Conservation (phyloP, 768 basidiomycete genomes). For the Pleurotus sapidus region DNA sequence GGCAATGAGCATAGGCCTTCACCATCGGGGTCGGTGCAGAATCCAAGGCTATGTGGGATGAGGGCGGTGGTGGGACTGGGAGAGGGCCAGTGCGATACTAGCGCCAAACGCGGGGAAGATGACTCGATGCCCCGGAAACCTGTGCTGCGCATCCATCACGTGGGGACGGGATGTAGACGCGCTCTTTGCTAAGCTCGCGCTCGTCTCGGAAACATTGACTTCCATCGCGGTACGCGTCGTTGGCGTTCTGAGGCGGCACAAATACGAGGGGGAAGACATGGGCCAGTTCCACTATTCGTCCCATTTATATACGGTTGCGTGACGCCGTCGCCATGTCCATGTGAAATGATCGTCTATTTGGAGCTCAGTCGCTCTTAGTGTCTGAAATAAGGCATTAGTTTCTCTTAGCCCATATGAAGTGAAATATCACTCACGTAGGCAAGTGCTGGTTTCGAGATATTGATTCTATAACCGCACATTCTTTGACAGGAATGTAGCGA, state of each 20-base stretch:
- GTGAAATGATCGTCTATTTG: conserved; percentile 20
- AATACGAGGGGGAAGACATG: not conserved
- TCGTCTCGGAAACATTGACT: not conserved
- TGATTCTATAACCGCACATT: too few species aligned
- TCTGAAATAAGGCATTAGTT: too few species aligned
- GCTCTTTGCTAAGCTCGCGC: not conserved
- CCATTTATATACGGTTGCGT: conserved; percentile 1
- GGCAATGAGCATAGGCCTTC: not conserved
- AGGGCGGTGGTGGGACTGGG: not conserved
- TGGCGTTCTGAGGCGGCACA: not conserved
- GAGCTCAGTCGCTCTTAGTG: not conserved
- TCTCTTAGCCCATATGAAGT: too few species aligned
- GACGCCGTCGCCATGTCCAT: conserved; percentile 15
- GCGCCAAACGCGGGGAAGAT: not conserved
- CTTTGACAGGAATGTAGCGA: too few species aligned
- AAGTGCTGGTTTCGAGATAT: too few species aligned
- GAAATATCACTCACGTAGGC: too few species aligned
- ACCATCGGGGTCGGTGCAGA: not conserved
- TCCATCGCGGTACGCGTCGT: not conserved
- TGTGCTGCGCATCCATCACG: not conserved
- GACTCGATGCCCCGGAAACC: not conserved
- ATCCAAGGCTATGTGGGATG: not conserved
- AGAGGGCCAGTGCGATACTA: not conserved
- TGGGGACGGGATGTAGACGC: not conserved
- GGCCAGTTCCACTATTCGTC: not conserved